phyloP scores from a whole-genome alignment of 495 filamentous ascomycete species.

The Talaromyces wortmannii region DNA sequence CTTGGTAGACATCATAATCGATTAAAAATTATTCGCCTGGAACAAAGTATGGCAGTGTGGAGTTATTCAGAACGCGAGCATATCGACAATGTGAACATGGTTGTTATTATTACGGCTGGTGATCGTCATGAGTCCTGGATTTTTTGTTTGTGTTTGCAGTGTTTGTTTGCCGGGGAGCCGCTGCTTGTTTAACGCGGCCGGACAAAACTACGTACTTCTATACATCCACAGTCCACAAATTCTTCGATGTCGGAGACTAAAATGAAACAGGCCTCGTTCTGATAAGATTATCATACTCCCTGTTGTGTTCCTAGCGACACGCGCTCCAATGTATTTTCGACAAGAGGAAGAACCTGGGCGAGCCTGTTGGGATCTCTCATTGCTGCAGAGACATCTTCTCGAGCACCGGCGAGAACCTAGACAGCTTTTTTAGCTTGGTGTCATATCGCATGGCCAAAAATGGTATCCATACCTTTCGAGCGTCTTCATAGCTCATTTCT shows the following conservation, averaged over 20 bases:
- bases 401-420: constrained; percentile 61
- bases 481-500: constrained; percentile 71
- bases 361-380: constrained; percentile 81
- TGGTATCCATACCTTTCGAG: constrained; percentile 55
- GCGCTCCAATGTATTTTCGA: constrained; percentile 50
- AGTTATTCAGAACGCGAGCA: background rate
- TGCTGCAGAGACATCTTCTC: constrained; percentile 69
- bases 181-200: background rate
- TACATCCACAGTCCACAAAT: no score
- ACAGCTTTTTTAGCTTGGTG: constrained; percentile 11
- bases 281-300: background rate
- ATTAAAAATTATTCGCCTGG: background rate
- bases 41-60: background rate
- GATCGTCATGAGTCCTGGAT: background rate
- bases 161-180: constrained; percentile 23
- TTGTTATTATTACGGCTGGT: background rate
- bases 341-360: constrained; percentile 62
- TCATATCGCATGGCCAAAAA: constrained; percentile 1
- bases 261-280: no score
- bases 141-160: constrained; percentile 10
- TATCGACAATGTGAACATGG: no score
- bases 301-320: constrained; percentile 8
- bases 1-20: background rate
- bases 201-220: no score
- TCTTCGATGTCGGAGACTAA: no score